These are phyloP conservation scores for Conidiobolus incongruus DNA, from an alignment of 371 early-diverging fungal genomes.

Conservation along the genomic window DNA sequence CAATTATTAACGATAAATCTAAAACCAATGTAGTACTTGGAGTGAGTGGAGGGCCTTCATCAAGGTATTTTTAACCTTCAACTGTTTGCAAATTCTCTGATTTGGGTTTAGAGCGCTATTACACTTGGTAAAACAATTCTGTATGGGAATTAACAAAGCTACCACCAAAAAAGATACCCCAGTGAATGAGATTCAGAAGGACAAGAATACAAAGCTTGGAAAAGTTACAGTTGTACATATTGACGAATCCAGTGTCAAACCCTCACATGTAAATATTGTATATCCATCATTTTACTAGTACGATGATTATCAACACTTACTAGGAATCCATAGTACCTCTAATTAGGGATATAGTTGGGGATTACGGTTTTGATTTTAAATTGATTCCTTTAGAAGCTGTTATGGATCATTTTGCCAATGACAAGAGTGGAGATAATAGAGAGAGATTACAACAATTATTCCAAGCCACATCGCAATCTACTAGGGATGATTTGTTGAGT, in stretches of 20 bases:
- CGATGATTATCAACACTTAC: not conserved
- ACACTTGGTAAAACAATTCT: not conserved
- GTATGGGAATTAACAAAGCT: no score
- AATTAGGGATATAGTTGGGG: not conserved
- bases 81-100: not conserved
- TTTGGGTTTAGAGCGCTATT: not conserved
- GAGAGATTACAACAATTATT: not conserved
- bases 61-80: not conserved
- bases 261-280: not conserved
- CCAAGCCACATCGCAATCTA: no score
- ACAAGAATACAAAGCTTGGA: not conserved
- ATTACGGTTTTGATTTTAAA: not conserved
- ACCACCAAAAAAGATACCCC: no score
- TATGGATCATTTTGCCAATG: no score
- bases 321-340: not conserved
- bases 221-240: not conserved
- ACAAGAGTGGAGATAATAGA: not conserved
- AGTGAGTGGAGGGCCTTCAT: not conserved
- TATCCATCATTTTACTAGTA: no score
- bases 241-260: not conserved
- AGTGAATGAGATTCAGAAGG: no score
- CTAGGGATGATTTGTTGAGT: not conserved
- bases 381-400: not conserved
- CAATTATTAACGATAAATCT: not conserved
- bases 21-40: not conserved